Conservation (phyloP, 306 rosid species). For the Senna siamea region DNA sequence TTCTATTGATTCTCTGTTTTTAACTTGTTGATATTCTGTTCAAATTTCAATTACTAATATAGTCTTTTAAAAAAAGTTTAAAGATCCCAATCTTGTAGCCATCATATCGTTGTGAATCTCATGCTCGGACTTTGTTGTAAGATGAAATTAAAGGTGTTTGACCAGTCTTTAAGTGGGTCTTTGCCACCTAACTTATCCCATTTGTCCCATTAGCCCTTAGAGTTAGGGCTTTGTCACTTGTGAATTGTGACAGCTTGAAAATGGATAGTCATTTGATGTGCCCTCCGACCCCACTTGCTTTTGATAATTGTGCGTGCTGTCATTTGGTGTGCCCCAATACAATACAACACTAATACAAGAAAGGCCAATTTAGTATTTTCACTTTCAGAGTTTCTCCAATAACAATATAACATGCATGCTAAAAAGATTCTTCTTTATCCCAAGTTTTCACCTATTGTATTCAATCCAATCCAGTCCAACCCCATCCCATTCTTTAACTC, state of each 20-base stretch:
- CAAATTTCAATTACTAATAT: too few species aligned
- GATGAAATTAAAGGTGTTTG: too few species aligned
- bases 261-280: too few species aligned
- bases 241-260: background rate
- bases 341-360: too few species aligned
- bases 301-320: constrained; percentile 24
- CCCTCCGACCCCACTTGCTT: constrained; percentile 23
- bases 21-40: too few species aligned
- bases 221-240: constrained; percentile 45
- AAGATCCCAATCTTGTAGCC: too few species aligned
- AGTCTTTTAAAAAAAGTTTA: too few species aligned
- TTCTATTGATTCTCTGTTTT: too few species aligned
- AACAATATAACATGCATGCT: too few species aligned
- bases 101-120: too few species aligned
- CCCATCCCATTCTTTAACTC: background rate
- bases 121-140: too few species aligned
- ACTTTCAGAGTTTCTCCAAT: background rate
- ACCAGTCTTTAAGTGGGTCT: background rate
- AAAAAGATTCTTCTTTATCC: too few species aligned
- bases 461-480: constrained; percentile 31
- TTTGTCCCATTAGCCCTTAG: constrained; percentile 35
- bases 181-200: background rate
- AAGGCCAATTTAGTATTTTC: constrained; percentile 33
- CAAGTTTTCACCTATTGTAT: background rate
- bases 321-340: constrained; percentile 37